Conservation (phyloP, 345 rosid genomes). For the Pseudoturritis turrita region DNA sequence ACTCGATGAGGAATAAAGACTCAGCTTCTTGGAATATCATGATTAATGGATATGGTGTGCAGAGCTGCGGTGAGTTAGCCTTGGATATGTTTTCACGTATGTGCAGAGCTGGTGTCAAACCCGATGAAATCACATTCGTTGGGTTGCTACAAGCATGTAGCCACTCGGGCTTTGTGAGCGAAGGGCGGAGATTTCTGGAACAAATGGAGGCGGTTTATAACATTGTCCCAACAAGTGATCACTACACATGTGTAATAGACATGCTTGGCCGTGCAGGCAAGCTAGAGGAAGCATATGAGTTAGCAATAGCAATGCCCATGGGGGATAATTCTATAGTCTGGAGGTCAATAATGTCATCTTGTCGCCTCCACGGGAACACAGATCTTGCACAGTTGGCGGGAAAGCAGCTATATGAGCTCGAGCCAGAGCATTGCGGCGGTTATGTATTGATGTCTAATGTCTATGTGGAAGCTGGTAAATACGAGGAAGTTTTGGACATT, state of each 20-base stretch:
- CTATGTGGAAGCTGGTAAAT: constrained; percentile 38
- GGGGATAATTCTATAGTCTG: constrained; percentile 45
- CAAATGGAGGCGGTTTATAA: constrained; percentile 43
- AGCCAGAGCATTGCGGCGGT: constrained; percentile 43
- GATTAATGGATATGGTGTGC: constrained; percentile 56
- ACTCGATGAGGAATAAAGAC: constrained; percentile 40
- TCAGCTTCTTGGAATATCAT: constrained; percentile 66
- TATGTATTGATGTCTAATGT: constrained; percentile 50
- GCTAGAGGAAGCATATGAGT: constrained; percentile 52
- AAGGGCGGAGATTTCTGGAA: constrained; percentile 38
- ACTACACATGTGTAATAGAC: constrained; percentile 60
- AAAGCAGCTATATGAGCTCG: constrained; percentile 35
- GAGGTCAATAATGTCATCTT: constrained; percentile 58
- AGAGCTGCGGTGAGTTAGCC: constrained; percentile 50
- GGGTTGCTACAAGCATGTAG: constrained; percentile 59
- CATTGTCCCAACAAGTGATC: constrained; percentile 53
- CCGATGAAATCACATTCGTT: constrained; percentile 57
- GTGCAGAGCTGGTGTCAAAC: constrained; percentile 36
- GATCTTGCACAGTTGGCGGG: constrained; percentile 38
- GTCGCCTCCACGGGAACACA: constrained; percentile 40
- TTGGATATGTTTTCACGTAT: constrained; percentile 45
- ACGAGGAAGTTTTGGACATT: constrained; percentile 39
- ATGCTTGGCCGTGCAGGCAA: constrained; percentile 68
- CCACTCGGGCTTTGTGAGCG: constrained; percentile 51
- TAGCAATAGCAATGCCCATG: constrained; percentile 43